Conservation (phyloP, 768 basidiomycete genomes). For the Kwoniella pini region DNA sequence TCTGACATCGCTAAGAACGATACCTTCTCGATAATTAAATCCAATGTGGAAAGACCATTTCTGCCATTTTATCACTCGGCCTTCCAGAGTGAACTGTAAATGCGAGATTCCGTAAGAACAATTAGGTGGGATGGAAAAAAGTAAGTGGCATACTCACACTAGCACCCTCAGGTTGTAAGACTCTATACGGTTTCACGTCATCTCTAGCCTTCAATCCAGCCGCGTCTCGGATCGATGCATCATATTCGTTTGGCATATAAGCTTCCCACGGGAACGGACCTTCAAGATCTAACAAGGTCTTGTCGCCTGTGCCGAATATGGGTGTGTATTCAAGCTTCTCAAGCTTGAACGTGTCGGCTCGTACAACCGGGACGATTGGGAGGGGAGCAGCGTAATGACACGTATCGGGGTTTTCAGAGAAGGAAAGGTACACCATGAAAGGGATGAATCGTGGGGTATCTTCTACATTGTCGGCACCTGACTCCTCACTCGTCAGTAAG, state of each 20-base stretch:
- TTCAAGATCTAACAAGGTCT: constrained; percentile 6
- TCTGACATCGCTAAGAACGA: constrained; percentile 35
- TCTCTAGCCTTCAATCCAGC: background rate
- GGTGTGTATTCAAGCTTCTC: background rate
- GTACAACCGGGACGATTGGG: constrained; percentile 9
- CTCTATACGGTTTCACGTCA: constrained; percentile 16
- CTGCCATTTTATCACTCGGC: constrained; percentile 82
- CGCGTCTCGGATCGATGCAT: background rate
- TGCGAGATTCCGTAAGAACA: background rate
- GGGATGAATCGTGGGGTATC: constrained; percentile 17
- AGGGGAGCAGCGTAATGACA: constrained; percentile 31
- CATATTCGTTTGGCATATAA: constrained; percentile 19
- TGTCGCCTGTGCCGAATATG: constrained; percentile 1
- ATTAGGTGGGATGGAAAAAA: background rate
- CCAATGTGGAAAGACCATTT: constrained; percentile 84
- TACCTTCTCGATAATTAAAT: constrained; percentile 60
- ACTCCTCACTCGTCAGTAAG: too few species aligned
- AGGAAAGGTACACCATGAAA: constrained; percentile 27
- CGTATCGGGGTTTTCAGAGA: constrained; percentile 19
- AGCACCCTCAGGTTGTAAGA: constrained; percentile 22
- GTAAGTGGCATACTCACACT: too few species aligned
- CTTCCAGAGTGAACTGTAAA: constrained; percentile 60
- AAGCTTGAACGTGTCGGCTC: constrained; percentile 3
- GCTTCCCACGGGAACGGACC: constrained; percentile 22
- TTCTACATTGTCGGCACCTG: constrained; percentile 9